Evolutionary conservation across 129 eudicot genomes (phyloP), one percentile per base, ranked within the genome.

Genomic region (Chrysanthemum lavandulifolium): DNA sequence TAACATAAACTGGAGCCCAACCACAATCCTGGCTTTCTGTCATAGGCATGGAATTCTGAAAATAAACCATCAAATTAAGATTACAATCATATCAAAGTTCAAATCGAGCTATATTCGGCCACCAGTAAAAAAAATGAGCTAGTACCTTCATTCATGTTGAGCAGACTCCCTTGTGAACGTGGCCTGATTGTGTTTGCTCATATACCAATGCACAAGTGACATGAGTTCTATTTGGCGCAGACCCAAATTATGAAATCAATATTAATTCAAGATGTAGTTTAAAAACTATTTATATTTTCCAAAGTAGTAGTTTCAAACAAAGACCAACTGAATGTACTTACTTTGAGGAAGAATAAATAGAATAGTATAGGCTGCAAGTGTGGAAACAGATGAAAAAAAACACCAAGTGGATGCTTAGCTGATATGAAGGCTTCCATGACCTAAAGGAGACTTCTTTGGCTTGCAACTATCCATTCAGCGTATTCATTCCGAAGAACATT

Each of bases 71-170:
- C 64, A 48, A 61, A 7, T 25, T 69, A 16, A 16, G 27, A 43
- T 5, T 27, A 16, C 11, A 29, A 79, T 10, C 2, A 47, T 12
- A 65, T 13, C 2, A 12, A 61, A 53, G 70, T 63, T n/a, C 16
- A 16, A 63, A 15, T 21, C 1, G 10, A 18, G 13, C 47, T 18
- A 5, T 4, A 65, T 10, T 33, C 33, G 2, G 13, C 7, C 19
- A 25, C 31, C 19, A 60, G 76, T 60, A 13, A 50, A 61, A 33
- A 63, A 63, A 58, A 31, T 13, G 45, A 67, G 56, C 10, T 10
- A 16, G 31, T 84, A 95, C 99, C 99, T 95, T 95, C 93, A 88
- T 95, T 97, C 99, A 95, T 29, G 99, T 90, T 13, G 99, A 95
- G 79, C 97, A 95, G 18, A 95, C 83, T 68, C 99, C 99, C 83